Conservation (phyloP, 2,329 filamentous ascomycete species). For the Mariannaea elegans region DNA sequence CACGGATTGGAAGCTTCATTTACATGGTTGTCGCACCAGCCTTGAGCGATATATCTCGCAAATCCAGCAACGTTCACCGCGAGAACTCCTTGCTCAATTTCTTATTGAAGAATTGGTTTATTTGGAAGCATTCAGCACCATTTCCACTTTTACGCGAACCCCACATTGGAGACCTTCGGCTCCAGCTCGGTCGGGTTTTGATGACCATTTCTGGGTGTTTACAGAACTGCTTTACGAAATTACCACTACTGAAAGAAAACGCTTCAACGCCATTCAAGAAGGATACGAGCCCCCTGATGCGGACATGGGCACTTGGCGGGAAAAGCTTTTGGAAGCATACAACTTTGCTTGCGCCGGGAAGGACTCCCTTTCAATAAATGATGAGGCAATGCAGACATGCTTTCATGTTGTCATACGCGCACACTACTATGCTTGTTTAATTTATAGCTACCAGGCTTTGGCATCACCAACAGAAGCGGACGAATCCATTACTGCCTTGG, state of each 20-base stretch:
- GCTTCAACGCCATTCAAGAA: background rate
- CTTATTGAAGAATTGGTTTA: conserved; percentile 14
- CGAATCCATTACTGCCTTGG: background rate
- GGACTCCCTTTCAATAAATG: background rate
- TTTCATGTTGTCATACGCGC: conserved; percentile 27
- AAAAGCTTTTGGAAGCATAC: background rate
- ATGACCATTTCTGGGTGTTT: conserved; percentile 15
- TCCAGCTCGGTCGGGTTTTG: background rate
- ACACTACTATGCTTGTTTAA: conserved; percentile 29
- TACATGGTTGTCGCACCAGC: conserved; percentile 9
- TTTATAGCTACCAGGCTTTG: conserved; percentile 34
- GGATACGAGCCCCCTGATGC: background rate
- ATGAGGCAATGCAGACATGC: conserved; percentile 7
- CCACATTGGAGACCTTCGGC: background rate
- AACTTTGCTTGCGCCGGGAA: no score
- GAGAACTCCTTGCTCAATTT: conserved; percentile 10
- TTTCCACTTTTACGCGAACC: conserved; percentile 11
- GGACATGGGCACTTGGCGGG: conserved; percentile 10
- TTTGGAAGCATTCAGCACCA: conserved; percentile 6
- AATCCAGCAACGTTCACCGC: background rate
- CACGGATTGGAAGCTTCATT: conserved; percentile 12
- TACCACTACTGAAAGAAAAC: conserved; percentile 10
- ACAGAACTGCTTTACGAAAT: conserved; percentile 17
- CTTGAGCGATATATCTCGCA: conserved; percentile 8
- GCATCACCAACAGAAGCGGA: background rate